Percentiles rank a stretch among this genome's conserved stretches.
These are phyloP conservation scores for Rhizopogon sp. DNA, from an alignment of 768 basidiomycete species.

Conservation along the genomic window DNA sequence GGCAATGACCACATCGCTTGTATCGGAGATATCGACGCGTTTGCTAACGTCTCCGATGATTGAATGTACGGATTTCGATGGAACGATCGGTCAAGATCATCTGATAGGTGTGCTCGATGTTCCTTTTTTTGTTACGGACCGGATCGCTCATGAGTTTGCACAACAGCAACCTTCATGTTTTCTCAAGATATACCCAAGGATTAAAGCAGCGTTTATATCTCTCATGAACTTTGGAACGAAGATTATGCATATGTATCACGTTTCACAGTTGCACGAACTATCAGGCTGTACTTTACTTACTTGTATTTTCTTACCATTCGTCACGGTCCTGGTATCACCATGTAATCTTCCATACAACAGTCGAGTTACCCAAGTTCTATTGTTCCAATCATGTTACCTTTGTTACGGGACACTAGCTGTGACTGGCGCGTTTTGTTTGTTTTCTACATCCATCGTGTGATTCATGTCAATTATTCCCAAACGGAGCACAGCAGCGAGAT, in stretches of 20 bases:
- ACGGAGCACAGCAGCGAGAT: too few relatives aligned
- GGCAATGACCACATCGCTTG: slow-evolving; percentile 31
- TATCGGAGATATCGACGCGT: slow-evolving; percentile 26
- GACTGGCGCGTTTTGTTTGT: too few relatives aligned
- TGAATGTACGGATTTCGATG: neutral
- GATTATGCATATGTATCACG: neutral
- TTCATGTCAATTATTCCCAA: too few relatives aligned
- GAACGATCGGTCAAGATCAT: neutral
- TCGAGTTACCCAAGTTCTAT: neutral
- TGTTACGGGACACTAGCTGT: too few relatives aligned
- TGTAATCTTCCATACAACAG: neutral
- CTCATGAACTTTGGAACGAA: neutral
- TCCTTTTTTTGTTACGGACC: neutral
- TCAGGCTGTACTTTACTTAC: neutral
- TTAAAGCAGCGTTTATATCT: neutral
- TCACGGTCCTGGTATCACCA: neutral
- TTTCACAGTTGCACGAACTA: neutral
- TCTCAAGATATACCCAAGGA: neutral
- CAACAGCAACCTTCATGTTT: neutral
- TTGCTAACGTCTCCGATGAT: slow-evolving; percentile 23
- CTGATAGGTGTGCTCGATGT: neutral
- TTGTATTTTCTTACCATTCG: neutral
- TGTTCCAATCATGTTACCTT: neutral
- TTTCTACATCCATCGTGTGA: too few relatives aligned
- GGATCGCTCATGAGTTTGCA: neutral